Conservation (phyloP, 805 yeast species). For the Zygoascus bituminiphila region DNA sequence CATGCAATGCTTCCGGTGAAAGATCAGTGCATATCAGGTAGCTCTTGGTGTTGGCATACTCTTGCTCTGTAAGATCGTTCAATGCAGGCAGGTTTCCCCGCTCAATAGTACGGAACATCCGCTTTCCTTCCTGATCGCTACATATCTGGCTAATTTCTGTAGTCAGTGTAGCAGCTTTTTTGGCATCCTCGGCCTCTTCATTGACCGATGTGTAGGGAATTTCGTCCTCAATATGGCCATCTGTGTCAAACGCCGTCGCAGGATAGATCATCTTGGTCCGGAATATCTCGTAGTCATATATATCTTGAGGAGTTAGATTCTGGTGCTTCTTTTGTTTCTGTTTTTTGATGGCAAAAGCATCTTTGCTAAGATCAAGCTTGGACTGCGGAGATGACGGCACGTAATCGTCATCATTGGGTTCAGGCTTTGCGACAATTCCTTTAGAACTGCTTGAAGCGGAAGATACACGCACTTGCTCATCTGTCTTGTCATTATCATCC, state of each 20-base stretch:
- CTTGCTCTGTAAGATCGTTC: constrained; percentile 14
- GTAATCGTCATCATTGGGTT: neutral
- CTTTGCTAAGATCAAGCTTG: neutral
- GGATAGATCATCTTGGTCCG: constrained; percentile 54
- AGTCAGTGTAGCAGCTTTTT: constrained; percentile 46
- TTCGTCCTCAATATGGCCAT: constrained; percentile 19
- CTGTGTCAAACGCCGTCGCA: constrained; percentile 35
- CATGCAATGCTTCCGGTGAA: constrained; percentile 73
- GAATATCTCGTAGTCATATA: constrained; percentile 51
- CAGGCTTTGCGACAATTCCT: neutral
- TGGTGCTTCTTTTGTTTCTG: neutral
- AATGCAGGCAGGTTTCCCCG: constrained; percentile 57
- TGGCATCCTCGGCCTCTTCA: constrained; percentile 56
- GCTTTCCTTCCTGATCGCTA: constrained; percentile 41
- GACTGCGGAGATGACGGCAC: neutral
- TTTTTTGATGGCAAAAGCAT: neutral
- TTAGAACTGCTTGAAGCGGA: neutral
- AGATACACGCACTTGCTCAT: no score
- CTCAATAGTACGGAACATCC: constrained; percentile 63
- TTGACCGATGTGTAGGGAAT: constrained; percentile 63
- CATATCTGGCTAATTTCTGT: constrained; percentile 50
- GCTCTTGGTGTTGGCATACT: constrained; percentile 34
- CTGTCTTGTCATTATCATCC: neutral
- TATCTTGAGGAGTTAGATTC: constrained; percentile 16
- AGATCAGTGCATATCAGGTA: constrained; percentile 74